phyloP scores from a whole-genome alignment of 2,329 filamentous ascomycete species.

The Arthroderma sp. region DNA sequence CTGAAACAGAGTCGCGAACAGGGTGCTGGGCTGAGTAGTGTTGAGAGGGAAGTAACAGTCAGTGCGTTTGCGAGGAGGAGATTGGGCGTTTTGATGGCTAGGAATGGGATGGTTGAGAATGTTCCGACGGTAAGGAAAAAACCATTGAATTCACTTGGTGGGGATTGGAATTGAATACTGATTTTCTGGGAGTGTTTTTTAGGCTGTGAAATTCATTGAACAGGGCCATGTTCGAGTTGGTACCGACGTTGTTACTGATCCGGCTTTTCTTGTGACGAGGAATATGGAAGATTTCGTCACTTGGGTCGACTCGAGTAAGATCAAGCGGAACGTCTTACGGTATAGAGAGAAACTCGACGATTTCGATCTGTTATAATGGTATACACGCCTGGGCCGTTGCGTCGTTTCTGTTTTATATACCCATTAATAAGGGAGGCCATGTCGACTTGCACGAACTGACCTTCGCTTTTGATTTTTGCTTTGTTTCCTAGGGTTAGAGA shows the following conservation, averaged over 20 bases:
- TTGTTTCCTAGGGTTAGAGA: too few species aligned
- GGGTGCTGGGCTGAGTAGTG: slow-evolving; percentile 52
- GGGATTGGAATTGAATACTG: neutral
- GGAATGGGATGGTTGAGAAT: slow-evolving; percentile 81
- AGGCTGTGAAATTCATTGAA: slow-evolving; percentile 66
- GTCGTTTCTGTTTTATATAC: too few species aligned
- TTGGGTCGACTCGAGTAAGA: slow-evolving; percentile 92
- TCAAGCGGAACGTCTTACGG: slow-evolving; percentile 89
- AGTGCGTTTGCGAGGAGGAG: slow-evolving; percentile 73
- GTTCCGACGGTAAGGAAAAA: slow-evolving; percentile 52
- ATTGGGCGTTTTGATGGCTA: slow-evolving; percentile 80
- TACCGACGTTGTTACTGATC: slow-evolving; percentile 78
- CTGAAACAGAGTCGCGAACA: slow-evolving; percentile 62
- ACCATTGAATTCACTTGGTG: neutral
- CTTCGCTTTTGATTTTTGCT: too few species aligned
- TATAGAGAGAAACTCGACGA: slow-evolving; percentile 93
- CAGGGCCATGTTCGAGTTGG: slow-evolving; percentile 88
- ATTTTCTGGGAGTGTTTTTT: slow-evolving; percentile 7
- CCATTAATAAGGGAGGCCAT: too few species aligned
- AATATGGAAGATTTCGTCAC: slow-evolving; percentile 94
- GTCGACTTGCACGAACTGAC: too few species aligned
- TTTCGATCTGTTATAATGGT: slow-evolving; percentile 66
- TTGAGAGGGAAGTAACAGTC: slow-evolving; percentile 82
- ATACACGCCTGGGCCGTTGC: neutral
- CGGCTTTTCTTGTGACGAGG: slow-evolving; percentile 76